Evolutionary conservation across 768 basidiomycete genomes (phyloP).

Genomic region (Leccinum arenicola): DNA sequence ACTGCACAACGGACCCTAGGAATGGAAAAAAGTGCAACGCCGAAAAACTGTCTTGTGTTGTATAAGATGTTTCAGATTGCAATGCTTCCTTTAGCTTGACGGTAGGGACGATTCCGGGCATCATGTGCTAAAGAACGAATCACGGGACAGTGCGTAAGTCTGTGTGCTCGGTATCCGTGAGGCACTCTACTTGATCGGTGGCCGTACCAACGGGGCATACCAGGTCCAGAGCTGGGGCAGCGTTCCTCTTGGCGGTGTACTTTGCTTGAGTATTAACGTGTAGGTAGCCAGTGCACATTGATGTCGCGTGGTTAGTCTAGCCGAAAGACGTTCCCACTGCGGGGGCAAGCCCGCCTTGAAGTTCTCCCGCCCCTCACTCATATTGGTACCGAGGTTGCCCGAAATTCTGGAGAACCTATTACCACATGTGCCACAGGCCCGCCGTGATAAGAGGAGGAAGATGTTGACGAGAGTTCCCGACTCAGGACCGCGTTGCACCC

Average conservation of each 20-base stretch:
- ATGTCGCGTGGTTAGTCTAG: not conserved
- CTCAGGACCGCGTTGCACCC: constrained; percentile 1
- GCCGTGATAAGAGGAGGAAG: not conserved
- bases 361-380: not conserved
- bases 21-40: not conserved
- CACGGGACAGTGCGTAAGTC: not conserved
- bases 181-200: not conserved
- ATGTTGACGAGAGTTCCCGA: not conserved
- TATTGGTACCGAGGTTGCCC: not conserved
- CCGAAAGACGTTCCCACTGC: not conserved
- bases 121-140: not conserved
- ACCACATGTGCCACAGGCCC: not conserved
- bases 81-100: not conserved
- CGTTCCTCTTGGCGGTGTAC: not conserved
- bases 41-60: not conserved
- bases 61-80: not conserved
- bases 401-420: not conserved
- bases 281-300: not conserved
- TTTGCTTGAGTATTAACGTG: not conserved
- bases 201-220: not conserved
- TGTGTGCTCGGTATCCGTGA: not conserved
- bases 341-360: not conserved
- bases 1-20: not conserved
- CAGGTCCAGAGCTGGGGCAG: not conserved
- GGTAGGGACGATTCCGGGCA: not conserved